Evolutionary conservation across 2,329 filamentous ascomycete species (phyloP), one percentile per base, ranked within the genome.

Genomic region (Cercospora sesami): DNA sequence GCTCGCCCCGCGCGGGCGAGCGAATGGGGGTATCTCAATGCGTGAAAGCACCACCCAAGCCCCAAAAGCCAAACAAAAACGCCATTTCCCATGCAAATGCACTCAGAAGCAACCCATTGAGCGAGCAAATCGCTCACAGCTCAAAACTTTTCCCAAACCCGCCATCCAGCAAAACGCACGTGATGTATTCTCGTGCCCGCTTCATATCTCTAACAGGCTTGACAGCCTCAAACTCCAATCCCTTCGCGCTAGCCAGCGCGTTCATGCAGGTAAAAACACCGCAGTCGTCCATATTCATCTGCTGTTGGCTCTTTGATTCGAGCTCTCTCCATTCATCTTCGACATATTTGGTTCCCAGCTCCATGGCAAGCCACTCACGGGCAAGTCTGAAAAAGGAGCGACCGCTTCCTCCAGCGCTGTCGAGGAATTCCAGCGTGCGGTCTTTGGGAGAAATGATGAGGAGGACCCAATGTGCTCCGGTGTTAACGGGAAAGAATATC

Each of bases 261-360:
- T 94, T 94, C 18, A 91, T 86, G 71, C 92, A 87, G 14, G 89
- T 87, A 76, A 92, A 92, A 3, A 93, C 86, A n/a, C 91, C 91
- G 72, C 91, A 94, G 76, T 94, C 91, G 75, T 86, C 87, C 1
- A 85, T 85, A 74, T 94, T 94, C 28, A 80, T 82, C 77, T 94
- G 91, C 2, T 71, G 73, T 0, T 86, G 84, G 39, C 86, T 86
- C 16, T 79, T 77, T n/a, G 79, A 76, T 7, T 85, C 79, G 1
- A 83, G 53, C 16, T 73, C 80, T 26, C 77, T 81, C 91, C 91
- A 94, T 48, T 91, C 88, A 1, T 80, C 79, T 14, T 81, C 80
- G 2, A 83, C 75, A 73, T 86, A 93, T 5, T 79, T 78, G 3
- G 85, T 79, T n/a, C 81, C 83, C 5, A 93, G 80, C 62, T 90